Conservation (phyloP, 2,329 filamentous ascomycete species). For the Hortaea sp. region DNA sequence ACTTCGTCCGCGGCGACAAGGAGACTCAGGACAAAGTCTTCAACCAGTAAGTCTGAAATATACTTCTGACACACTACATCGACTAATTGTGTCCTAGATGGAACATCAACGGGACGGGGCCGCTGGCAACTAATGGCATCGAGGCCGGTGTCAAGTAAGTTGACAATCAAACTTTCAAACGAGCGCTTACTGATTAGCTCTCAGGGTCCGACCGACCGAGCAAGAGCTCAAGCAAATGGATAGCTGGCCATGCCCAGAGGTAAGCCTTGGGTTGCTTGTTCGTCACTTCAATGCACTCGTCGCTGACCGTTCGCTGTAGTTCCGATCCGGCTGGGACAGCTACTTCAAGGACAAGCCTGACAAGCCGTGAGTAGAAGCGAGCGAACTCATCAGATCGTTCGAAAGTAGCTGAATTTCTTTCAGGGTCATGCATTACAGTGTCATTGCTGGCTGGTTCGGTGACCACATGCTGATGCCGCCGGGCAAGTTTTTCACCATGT, state of each 20-base stretch:
- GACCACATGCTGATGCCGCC: slow-evolving; percentile 54
- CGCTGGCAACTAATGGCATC: slow-evolving; percentile 67
- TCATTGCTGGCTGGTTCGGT: slow-evolving; percentile 54
- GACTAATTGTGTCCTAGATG: slow-evolving; percentile 39
- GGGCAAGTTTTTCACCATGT: slow-evolving; percentile 76
- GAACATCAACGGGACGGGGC: slow-evolving; percentile 69
- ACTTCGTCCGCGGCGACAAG: slow-evolving; percentile 65
- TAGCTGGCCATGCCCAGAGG: slow-evolving; percentile 60
- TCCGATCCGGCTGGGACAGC: slow-evolving; percentile 64
- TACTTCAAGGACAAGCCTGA: slow-evolving; percentile 80
- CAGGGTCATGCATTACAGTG: slow-evolving; percentile 68
- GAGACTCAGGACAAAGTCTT: slow-evolving; percentile 53
- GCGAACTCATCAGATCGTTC: background rate
- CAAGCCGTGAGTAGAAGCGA: slow-evolving; percentile 46
- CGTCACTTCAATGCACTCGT: too few relatives aligned
- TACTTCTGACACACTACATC: too few relatives aligned
- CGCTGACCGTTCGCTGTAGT: slow-evolving; percentile 26
- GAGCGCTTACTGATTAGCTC: background rate
- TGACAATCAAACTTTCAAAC: background rate
- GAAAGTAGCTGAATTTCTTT: background rate
- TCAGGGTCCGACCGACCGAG: slow-evolving; percentile 50
- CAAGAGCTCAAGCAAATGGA: slow-evolving; percentile 60
- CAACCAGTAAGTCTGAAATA: slow-evolving; percentile 33
- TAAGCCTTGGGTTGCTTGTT: background rate
- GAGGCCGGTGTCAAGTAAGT: slow-evolving; percentile 63